Evolutionary conservation across 108 stramenopile genomes (phyloP), one percentile per base, ranked within the genome.

Genomic region (Nitzschia palea): DNA sequence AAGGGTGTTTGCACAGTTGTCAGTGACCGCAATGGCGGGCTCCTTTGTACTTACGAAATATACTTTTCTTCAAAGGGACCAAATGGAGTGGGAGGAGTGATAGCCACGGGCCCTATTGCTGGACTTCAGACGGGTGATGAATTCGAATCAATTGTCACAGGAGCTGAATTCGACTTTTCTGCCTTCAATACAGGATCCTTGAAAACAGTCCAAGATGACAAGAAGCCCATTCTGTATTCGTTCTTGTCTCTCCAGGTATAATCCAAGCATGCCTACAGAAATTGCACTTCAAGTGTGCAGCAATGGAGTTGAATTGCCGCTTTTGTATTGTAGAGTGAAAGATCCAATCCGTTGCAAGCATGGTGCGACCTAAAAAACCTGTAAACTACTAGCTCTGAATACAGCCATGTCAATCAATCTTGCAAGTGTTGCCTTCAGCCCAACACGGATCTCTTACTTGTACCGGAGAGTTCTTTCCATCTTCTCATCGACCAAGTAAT

Each of bases 11-110:
- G 73, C 27, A 74, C 73, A 0, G 63, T 65, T 0, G 44, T 65
- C 25, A 45, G 61, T 5, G 42, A 57, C 17, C 3, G 3, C 6
- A 53, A 55, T 3, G 73, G 52, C 2, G 55, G 61, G 10, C 58
- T 65, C n/a, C 30, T 74, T 25, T 74, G 73, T 28, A 67, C 34
- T 22, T 74, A 74, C 22, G 73, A 74, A 40, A 64, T 74, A 26
- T 65, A 58, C 31, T 26, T 74, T 4, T 23, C 32, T 4, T 17
- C 52, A 8, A 42, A 44, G 30, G 61, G 54, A 1, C 6, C 17
- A 0, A 23, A 23, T 5, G 65, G 65, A 34, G 48, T 65, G 18
- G 73, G 65, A 14, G 73, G 57, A 29, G 28, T 74, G 0, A 51
- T 61, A 30, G 63, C 56, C 9, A 66, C 45, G 14, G 73, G 73